These are phyloP conservation scores for Penicillium expansum DNA, from an alignment of 2,329 filamentous ascomycete genomes.

Conservation along the genomic window DNA sequence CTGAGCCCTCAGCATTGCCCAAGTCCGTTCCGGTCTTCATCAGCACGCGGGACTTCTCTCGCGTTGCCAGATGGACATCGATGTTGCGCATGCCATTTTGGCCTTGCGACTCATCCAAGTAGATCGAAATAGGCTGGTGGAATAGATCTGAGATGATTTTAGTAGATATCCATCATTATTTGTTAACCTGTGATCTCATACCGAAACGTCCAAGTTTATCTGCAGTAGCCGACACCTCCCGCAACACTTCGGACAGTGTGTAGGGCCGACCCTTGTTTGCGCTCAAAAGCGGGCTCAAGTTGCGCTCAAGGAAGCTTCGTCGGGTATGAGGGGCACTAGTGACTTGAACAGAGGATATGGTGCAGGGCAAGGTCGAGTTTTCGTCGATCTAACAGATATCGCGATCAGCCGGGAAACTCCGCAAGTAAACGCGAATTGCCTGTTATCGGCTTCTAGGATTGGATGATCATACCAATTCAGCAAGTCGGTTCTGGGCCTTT, in stretches of 20 bases:
- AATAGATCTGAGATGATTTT: conserved; percentile 67
- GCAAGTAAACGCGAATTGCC: neutral
- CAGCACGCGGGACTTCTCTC: conserved; percentile 77
- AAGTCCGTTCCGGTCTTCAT: conserved; percentile 94
- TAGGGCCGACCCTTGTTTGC: conserved; percentile 65
- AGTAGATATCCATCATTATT: conserved; percentile 6
- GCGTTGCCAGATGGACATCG: conserved; percentile 73
- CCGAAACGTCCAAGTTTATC: conserved; percentile 77
- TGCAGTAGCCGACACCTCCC: conserved; percentile 66
- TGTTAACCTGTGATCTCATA: conserved; percentile 41
- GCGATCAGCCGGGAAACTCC: conserved; percentile 15
- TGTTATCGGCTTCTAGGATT: neutral
- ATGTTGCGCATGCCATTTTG: conserved; percentile 70
- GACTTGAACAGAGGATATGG: conserved; percentile 80
- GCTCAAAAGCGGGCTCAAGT: conserved; percentile 75
- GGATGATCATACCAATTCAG: conserved; percentile 57
- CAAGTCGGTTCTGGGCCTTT: conserved; percentile 62
- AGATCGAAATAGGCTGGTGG: conserved; percentile 76
- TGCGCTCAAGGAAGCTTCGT: conserved; percentile 73
- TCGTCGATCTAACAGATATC: conserved; percentile 60
- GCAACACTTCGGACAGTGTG: conserved; percentile 75
- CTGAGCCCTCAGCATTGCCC: conserved; percentile 89
- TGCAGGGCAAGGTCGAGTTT: conserved; percentile 83
- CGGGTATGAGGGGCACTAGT: conserved; percentile 83
- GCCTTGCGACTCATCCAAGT: conserved; percentile 71